Percentiles rank a stretch among this genome's conserved stretches.
Conservation (phyloP, 2,329 filamentous ascomycete species). For the Rhinocladiella mackenziei region DNA sequence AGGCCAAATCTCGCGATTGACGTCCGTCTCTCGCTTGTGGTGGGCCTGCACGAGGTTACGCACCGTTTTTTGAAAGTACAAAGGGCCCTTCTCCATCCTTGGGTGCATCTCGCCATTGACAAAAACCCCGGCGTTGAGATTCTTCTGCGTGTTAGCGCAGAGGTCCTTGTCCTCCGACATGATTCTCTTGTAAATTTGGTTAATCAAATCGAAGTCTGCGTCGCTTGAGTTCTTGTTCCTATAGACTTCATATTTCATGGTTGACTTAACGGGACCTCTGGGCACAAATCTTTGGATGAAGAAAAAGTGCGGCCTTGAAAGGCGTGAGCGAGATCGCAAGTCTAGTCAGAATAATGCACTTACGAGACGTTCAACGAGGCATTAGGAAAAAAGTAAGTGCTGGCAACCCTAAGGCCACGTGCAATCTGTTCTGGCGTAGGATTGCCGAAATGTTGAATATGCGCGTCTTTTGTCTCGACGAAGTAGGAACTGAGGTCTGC, state of each 20-base stretch:
- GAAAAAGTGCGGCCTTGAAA: conserved; percentile 55
- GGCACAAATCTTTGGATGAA: conserved; percentile 62
- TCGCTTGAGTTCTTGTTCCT: conserved; percentile 58
- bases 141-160: conserved; percentile 57
- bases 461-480: conserved; percentile 52
- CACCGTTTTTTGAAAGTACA: conserved; percentile 54
- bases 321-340: conserved; percentile 7
- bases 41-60: conserved; percentile 50
- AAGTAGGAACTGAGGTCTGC: conserved; percentile 54
- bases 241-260: conserved; percentile 62
- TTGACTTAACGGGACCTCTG: conserved; percentile 46
- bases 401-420: conserved; percentile 19
- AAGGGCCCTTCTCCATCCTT: conserved; percentile 55
- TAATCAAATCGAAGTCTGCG: conserved; percentile 57
- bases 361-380: conserved; percentile 25
- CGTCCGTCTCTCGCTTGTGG: conserved; percentile 45
- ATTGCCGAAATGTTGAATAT: conserved; percentile 52
- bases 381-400: conserved; percentile 29
- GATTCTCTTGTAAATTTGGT: conserved; percentile 59
- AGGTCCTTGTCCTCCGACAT: conserved; percentile 63
- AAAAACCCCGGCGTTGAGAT: conserved; percentile 59
- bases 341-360: conserved; percentile 4
- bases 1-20: conserved; percentile 51
- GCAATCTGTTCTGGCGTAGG: conserved; percentile 22
- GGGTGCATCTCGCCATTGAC: conserved; percentile 62